Evolutionary conservation across 768 basidiomycete genomes (phyloP).

Genomic region (Ramaria sp.): DNA sequence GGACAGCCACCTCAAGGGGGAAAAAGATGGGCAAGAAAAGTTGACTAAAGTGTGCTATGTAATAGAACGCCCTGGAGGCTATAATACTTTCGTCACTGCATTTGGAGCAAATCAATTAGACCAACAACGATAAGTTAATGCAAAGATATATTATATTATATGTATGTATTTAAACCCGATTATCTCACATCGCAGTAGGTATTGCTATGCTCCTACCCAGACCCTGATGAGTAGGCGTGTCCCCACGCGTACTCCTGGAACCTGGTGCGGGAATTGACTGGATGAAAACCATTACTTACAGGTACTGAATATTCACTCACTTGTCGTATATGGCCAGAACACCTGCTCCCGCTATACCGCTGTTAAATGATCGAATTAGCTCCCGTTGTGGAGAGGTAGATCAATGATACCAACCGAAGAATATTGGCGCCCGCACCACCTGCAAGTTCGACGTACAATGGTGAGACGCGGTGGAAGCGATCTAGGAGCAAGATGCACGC

Average conservation of each 20-base stretch:
- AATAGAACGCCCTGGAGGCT: not conserved
- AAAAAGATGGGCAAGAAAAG: conserved; percentile 65
- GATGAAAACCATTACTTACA: not conserved
- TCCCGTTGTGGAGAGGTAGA: not conserved
- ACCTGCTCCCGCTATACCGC: conserved; percentile 5
- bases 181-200: too few species aligned
- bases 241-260: conserved; percentile 9
- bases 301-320: not conserved
- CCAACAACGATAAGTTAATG: too few species aligned
- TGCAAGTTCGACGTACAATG: not conserved
- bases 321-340: conserved; percentile 5
- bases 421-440: conserved; percentile 11
- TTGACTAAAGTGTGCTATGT: conserved; percentile 35
- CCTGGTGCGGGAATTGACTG: not conserved
- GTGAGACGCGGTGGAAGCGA: not conserved
- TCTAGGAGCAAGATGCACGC: conserved; percentile 6
- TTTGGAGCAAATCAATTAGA: not conserved
- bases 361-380: not conserved
- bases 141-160: too few species aligned
- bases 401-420: not conserved
- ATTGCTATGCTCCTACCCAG: not conserved
- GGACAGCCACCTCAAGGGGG: conserved; percentile 36
- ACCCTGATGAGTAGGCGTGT: conserved; percentile 2
- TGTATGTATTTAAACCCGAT: too few species aligned
- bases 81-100: not conserved